Conservation (phyloP, 2,329 filamentous ascomycete genomes). For the Pseudogymnoascus sp. region DNA sequence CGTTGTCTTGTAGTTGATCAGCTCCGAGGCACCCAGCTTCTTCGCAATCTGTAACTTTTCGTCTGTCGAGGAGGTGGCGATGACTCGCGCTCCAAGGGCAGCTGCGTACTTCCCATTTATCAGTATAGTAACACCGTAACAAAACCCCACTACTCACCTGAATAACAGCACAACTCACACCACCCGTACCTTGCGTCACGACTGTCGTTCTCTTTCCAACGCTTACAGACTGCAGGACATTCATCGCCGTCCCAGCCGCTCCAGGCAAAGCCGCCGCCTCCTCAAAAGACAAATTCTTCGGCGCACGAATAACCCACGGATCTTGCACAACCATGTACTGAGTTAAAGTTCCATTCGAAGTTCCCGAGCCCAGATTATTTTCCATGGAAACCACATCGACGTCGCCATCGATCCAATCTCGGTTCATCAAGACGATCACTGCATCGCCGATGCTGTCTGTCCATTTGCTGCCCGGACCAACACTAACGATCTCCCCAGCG, state of each 20-base stretch:
- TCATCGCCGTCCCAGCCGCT: constrained; percentile 47
- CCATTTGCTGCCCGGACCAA: constrained; percentile 16
- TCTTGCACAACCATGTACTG: constrained; percentile 40
- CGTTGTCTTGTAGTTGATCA: constrained; percentile 34
- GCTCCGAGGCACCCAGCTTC: constrained; percentile 17
- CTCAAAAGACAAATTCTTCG: constrained; percentile 35
- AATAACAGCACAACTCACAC: constrained; percentile 35
- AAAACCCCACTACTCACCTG: constrained; percentile 21
- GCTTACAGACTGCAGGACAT: constrained; percentile 42
- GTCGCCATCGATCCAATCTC: constrained; percentile 44
- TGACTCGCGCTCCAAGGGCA: constrained; percentile 14
- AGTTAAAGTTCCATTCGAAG: not conserved
- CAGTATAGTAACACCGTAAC: not conserved
- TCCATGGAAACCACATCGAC: constrained; percentile 30
- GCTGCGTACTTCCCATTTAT: not conserved
- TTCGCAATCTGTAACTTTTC: constrained; percentile 18
- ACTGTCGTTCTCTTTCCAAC: constrained; percentile 31
- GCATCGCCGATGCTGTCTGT: constrained; percentile 11
- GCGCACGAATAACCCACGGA: constrained; percentile 35
- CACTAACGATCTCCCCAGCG: constrained; percentile 41
- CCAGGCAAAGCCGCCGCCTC: constrained; percentile 45
- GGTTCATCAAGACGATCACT: constrained; percentile 19
- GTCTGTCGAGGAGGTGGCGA: constrained; percentile 19
- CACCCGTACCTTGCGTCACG: constrained; percentile 37
- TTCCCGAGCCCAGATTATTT: constrained; percentile 35